Evolutionary conservation across 2,329 filamentous ascomycete genomes (phyloP), one percentile per base, ranked within the genome.

Genomic region (Ceratocystiopsis brevicomis): DNA sequence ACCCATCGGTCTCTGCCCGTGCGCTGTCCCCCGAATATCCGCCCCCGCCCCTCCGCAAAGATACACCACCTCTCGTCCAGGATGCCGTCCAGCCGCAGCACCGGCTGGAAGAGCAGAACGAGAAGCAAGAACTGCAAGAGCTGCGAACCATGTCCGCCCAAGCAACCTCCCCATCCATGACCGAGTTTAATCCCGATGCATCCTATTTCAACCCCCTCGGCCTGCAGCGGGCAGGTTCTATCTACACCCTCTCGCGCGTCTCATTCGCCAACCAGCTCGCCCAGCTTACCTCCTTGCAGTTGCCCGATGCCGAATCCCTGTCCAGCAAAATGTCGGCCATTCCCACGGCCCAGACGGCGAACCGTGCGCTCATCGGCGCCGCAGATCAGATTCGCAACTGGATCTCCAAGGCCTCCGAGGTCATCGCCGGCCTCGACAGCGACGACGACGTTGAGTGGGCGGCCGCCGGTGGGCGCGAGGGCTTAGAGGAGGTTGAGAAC

Each of bases 401-500:
- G 90, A 94, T 95, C 55, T 73, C 73, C 49, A 95, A 95, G 59
- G 88, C 88, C 0, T 80, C 80, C 0, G 85, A 93, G 53, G 87
- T 96, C 32, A 76, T 98, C 43, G 73, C 74, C 44, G 87, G 87
- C 6, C 66, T 98, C 37, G 86, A 96, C 57, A 86, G 87, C 43
- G 88, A 96, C 49, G 90, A 96, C 58, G 90, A 98, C 56, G 86
- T 96, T 15, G 88, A 96, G 59, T 98, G 90, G 90, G 87, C 90
- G 2, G 88, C 87, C 2, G 75, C 75, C 8, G 90, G 85, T 42
- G 90, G 90, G 2, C 69, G 81, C 48, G 82, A 88, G 59, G 83
- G 83, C 2, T 66, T 88, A 34, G 78, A 77, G 41, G 77, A 81
- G 51, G 77, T 81, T 19, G 76, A 81, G 53, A 72, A 65, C 50